A percentile compares a stretch with the other conserved stretches of the same genome.
Conservation (phyloP, 441 rosid species). For the Pelargonium fulgidum region DNA sequence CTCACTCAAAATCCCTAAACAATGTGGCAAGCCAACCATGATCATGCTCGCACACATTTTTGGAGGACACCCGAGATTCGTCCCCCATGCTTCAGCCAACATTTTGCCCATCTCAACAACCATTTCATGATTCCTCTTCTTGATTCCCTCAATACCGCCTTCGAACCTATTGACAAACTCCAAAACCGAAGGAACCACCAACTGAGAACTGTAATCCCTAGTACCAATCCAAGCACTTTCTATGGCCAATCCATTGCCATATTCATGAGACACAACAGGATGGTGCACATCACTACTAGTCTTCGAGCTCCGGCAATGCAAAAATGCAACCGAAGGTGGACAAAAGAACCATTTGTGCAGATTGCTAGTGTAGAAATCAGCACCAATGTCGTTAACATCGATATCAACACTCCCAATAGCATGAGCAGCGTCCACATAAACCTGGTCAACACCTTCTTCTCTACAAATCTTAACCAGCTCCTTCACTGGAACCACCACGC, state of each 20-base stretch:
- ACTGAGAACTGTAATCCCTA: constrained; percentile 83
- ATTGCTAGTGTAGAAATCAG: constrained; percentile 82
- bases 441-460: constrained; percentile 69
- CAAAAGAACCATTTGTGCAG: constrained; percentile 89
- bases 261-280: constrained; percentile 85
- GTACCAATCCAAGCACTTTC: constrained; percentile 96
- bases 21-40: constrained; percentile 82
- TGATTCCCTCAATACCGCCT: constrained; percentile 78
- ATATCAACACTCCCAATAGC: constrained; percentile 86
- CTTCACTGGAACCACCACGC: constrained; percentile 67
- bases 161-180: constrained; percentile 66
- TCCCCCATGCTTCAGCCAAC: constrained; percentile 82
- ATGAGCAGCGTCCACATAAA: constrained; percentile 85
- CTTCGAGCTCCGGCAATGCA: constrained; percentile 48
- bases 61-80: constrained; percentile 73
- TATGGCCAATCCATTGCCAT: constrained; percentile 72
- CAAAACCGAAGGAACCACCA: constrained; percentile 66
- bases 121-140: constrained; percentile 60
- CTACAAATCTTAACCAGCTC: constrained; percentile 70
- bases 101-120: constrained; percentile 77
- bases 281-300: constrained; percentile 55
- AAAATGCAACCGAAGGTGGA: constrained; percentile 74
- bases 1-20: constrained; percentile 50
- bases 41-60: constrained; percentile 80
- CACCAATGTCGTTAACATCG: constrained; percentile 77